Evolutionary conservation across 2,329 filamentous ascomycete genomes (phyloP).

Genomic region (Xylaria multiplex): DNA sequence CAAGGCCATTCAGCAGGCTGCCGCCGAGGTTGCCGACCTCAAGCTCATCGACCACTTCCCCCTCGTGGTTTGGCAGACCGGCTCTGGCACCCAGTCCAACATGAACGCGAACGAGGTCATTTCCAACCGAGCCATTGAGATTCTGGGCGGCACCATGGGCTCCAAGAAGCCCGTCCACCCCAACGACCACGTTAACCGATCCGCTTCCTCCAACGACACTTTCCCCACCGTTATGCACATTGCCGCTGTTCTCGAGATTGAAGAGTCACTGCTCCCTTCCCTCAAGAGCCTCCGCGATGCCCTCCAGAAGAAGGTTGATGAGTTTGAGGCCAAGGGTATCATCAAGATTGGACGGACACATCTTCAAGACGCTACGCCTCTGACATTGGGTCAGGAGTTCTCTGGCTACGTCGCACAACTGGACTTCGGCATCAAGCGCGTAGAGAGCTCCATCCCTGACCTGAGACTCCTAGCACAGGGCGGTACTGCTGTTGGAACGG

Average conservation of each 20-base stretch:
- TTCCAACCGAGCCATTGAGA: conserved; percentile 98
- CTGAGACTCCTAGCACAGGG: conserved; percentile 91
- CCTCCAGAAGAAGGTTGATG: conserved; percentile 86
- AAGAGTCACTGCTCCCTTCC: conserved; percentile 84
- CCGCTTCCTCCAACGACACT: conserved; percentile 97
- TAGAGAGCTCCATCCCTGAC: conserved; percentile 84
- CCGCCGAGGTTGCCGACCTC: conserved; percentile 89
- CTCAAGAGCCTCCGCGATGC: conserved; percentile 84
- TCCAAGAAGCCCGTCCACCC: conserved; percentile 98
- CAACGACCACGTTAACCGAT: conserved; percentile 99
- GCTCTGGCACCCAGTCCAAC: conserved; percentile 98
- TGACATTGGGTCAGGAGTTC: conserved; percentile 97
- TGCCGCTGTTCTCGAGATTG: conserved; percentile 91
- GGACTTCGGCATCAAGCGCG: conserved; percentile 86
- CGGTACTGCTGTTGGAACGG: conserved; percentile 95
- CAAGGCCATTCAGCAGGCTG: conserved; percentile 93
- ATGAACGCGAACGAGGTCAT: conserved; percentile 99
- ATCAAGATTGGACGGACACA: conserved; percentile 99
- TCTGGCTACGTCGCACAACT: conserved; percentile 97
- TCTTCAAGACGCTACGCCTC: conserved; percentile 93
- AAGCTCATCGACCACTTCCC: conserved; percentile 98
- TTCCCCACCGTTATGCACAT: conserved; percentile 99
- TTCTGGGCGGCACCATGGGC: conserved; percentile 91
- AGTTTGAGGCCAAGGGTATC: conserved; percentile 85
- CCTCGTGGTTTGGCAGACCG: conserved; percentile 98